phyloP scores from a whole-genome alignment of 805 yeast genomes.

The Starmera caribaea region DNA sequence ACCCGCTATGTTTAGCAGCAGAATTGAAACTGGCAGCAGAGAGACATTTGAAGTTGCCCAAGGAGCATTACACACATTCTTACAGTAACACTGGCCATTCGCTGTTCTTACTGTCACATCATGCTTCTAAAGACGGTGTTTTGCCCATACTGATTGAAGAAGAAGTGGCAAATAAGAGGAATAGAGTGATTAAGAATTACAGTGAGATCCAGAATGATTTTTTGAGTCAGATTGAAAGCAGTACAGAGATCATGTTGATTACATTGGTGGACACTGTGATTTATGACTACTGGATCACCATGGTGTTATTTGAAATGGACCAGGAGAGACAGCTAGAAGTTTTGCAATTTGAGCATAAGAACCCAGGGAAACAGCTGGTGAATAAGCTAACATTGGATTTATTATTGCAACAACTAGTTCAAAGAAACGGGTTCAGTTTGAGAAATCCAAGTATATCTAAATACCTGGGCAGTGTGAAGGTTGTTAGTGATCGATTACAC shows the following conservation, averaged over 20 bases:
- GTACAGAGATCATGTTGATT: slow-evolving; percentile 26
- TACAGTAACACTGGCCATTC: slow-evolving; percentile 18
- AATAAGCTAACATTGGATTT: slow-evolving; percentile 6
- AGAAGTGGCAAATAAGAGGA: slow-evolving; percentile 17
- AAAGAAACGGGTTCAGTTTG: slow-evolving; percentile 24
- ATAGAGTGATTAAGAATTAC: slow-evolving; percentile 27
- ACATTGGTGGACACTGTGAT: slow-evolving; percentile 36
- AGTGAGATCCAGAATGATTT: slow-evolving; percentile 27
- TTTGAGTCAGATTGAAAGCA: slow-evolving; percentile 20
- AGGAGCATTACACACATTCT: slow-evolving; percentile 2
- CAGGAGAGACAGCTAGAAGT: slow-evolving; percentile 13
- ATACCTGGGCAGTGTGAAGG: slow-evolving; percentile 3
- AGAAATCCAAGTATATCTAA: slow-evolving; percentile 26
- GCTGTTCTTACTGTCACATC: slow-evolving; percentile 35
- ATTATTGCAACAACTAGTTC: slow-evolving; percentile 13
- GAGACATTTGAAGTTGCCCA: slow-evolving; percentile 34
- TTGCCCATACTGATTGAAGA: slow-evolving; percentile 53
- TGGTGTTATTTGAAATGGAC: slow-evolving; percentile 17
- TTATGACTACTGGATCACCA: slow-evolving; percentile 40
- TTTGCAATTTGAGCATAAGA: slow-evolving; percentile 8
- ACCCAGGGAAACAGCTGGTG: slow-evolving; percentile 1
- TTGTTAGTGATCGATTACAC: slow-evolving; percentile 2
- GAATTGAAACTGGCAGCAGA: slow-evolving; percentile 37
- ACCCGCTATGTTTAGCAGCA: slow-evolving; percentile 45
- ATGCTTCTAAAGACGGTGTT: slow-evolving; percentile 37